Base-by-base conservation (phyloP, 148 eudicot species). In the Dysphania ambrosioides region DNA sequence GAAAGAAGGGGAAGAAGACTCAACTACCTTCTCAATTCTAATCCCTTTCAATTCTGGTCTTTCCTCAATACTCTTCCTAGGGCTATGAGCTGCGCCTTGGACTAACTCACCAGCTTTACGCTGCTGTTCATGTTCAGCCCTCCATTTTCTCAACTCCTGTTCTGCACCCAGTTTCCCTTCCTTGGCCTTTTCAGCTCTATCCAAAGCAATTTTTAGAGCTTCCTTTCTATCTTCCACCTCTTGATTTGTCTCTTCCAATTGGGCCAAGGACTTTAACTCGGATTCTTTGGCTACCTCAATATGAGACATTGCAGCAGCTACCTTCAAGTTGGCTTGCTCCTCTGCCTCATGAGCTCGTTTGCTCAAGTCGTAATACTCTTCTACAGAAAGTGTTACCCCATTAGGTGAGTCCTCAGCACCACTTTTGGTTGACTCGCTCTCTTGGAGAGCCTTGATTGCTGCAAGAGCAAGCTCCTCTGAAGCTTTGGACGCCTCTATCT, bases 401-500 rank as follows among this genome's bases (percentile, higher is more conserved):
- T 77, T 66, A 13, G 82, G 83, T 21, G 84, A 69, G 36, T 86
- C 88, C 23, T 82, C 83, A 0, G 77, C 70, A 42, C 7, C 13
- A 47, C 60, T 83, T 76, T 70, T 83, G 66, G 88, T 76, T 64
- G 93, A 82, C 70, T 85, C 89, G 36, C 91, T 95, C 82, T 90
- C 96, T 72, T 84, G 83, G 27, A 95, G 78, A 23, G 96, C 98
- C 68, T 77, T 89, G 24, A 95, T 88, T 3, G 98, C 97, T 11
- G 89, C 91, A 8, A 89, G 66, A 2, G 98, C 98, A 67, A 92
- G 71, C 73, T 82, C 90, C 75, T 95, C 97, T 8, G 97, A 86
- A 19, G 96, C 96, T 78, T 79, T 92, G 15, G 97, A 89, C 67
- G 97, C 99, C 75, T 92, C 99, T 59, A 92, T 95, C 85, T 95